Base-by-base conservation (phyloP, 305 asterid genomes). In the Fraxinus greggii region DNA sequence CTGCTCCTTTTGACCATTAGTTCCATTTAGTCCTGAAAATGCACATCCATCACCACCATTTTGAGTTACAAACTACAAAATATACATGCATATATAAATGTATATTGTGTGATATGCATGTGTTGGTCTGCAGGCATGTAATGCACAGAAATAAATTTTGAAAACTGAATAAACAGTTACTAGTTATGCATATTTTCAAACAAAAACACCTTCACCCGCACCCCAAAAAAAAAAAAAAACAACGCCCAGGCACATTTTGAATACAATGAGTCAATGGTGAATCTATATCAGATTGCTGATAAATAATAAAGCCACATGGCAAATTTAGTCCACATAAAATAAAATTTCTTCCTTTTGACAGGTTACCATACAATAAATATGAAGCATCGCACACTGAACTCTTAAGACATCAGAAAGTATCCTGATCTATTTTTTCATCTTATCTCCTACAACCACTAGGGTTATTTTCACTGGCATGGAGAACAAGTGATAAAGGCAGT, bases 21-120 rank as follows among this genome's bases (percentile, higher is more conserved):
- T 87, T 82, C 87, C 89, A 85, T 86, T 84, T 72, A 86, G 81
- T 59, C 87, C 96, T 91, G 87, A 79, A 87, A 23, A 82, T 80
- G 35, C 13, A 51, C 51, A 81, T 29, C 65, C 36, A 83, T 63
- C 76, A 69, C 10, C 72, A 23, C n/a, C 7, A 65, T 24, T 65
- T 10, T 65, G 72, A 65, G 72, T 65, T 23, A 26, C 72, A 65
- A 67, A 78, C 78, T 59, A 80, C 81, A 75, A 21, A 78, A 7
- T 35, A 17, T 56, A 75, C 31, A 26, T 1, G 23, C 72, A 63
- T 63, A 9, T 63, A 63, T 23, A 54, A 56, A 31, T 63, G 19
- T 48, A 33, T 12, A 35, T 17, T 31, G 32, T 32, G 31, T 32
- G n/a, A 19, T 21, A 19, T 59, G 69, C 26, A 29, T 13, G 2